Evolutionary conservation across 2,329 filamentous ascomycete genomes (phyloP), one percentile per base, ranked within the genome.

Genomic region (Claviceps sp.): DNA sequence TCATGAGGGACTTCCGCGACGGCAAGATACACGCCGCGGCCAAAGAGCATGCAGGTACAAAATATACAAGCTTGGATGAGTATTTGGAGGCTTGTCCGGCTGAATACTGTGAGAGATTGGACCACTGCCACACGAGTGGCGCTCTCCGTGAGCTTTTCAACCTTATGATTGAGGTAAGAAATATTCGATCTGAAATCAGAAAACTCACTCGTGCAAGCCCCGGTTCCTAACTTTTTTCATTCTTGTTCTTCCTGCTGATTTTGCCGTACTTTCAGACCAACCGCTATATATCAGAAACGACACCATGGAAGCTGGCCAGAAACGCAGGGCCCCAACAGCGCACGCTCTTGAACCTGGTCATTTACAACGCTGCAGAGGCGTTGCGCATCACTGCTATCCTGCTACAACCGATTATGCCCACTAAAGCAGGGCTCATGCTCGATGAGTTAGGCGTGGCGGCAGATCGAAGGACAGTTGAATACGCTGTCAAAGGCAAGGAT

Each of bases 391-490:
- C 76, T 0, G 88, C 84, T 14, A 95, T 98, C 59, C 72, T 97
- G 47, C 71, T 98, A 45, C 90, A 95, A 66, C 89, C 93, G 1
- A 87, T 90, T 62, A 95, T 98, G 77, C 93, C 93, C 0, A 74
- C 71, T 42, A 95, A 94, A 66, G 78, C 88, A 47, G 68, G 69
- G 11, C 71, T 80, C 57, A 68, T 96, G 37, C 76, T 98, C 0
- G 85, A 95, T 64, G 77, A 84, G 61, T 71, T 98, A 8, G 84
- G 86, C 1, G 89, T 98, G 4, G 69, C 72, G 3, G 64, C 71
- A 8, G 73, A 77, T 10, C 78, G 77, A 50, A 76, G 91, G 52
- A 77, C 72, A 0, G 77, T 89, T 54, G 70, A 76, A 17, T 77
- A 81, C 63, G 84, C 88, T 5, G 64, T 58, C 26, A 69, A 82